Base-by-base conservation (phyloP, 1,284 basidiomycete genomes). In the Cutaneotrichosporon dermatis region DNA sequence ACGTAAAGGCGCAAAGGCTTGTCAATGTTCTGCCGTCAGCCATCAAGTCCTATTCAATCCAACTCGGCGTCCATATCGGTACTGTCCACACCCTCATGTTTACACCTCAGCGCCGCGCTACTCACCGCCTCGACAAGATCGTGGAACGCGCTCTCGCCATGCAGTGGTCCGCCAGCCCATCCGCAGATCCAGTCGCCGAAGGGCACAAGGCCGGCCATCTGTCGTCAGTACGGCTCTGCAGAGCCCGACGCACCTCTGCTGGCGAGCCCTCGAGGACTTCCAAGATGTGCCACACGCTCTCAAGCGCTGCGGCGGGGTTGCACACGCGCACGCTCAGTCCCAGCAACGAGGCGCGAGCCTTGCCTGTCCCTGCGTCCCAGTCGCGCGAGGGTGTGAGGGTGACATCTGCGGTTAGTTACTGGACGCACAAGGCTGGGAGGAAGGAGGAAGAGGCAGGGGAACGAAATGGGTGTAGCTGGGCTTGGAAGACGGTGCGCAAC, bases 271-370 rank as follows among this genome's bases (percentile, higher is more conserved):
- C 94, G 41, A 96, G 80, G 7, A 99, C 92, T 74, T 99, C 96
- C 54, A 99, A 82, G 50, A 99, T 92, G 77, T 99, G 95, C 94
- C 95, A 99, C 6, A 98, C 92, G 65, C 90, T 92, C 72, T 96
- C 91, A 25, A 91, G 81, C 13, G 92, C 89, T 54, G 85, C 83
- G 66, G 92, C 88, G 6, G 92, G 92, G 72, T 89, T 86, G 69
- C 89, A 98, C 71, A 97, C 84, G 13, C 95, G 85, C 83, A 98
- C 87, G 64, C 90, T 93, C 5, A 98, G 82, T 1, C 95, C 95
- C 7, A 99, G 82, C 34, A 98, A 77, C 3, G 93, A 97, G 0
- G 83, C 25, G 43, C 56, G 54, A 37, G 87, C 85, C 66, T 87
- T 84, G 48, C 80, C 58, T 53, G 61, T 43, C 70, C 44, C 44